These are phyloP conservation scores for Hortaea werneckii DNA, from an alignment of 2,329 filamentous ascomycete species.

Conservation along the genomic window DNA sequence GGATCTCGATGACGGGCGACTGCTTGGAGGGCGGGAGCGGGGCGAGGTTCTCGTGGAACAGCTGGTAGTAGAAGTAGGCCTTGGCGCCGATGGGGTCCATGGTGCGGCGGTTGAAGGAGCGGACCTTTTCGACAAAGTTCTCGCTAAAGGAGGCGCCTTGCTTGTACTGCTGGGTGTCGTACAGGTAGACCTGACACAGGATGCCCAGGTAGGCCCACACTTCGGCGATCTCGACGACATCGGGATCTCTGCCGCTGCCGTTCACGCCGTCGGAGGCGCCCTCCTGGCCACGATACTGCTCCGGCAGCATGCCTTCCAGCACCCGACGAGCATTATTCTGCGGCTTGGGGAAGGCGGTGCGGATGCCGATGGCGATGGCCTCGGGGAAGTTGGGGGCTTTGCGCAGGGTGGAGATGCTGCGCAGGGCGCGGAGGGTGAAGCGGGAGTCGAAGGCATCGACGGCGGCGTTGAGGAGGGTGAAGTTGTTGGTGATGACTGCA, in stretches of 20 bases:
- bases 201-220: slow-evolving; percentile 29
- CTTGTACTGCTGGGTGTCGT: slow-evolving; percentile 72
- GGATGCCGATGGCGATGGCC: slow-evolving; percentile 23
- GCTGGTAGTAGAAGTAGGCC: slow-evolving; percentile 94
- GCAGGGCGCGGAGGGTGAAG: slow-evolving; percentile 86
- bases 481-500: slow-evolving; percentile 89
- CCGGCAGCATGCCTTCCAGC: slow-evolving; percentile 23
- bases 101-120: slow-evolving; percentile 82
- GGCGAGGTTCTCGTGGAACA: slow-evolving; percentile 86
- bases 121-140: slow-evolving; percentile 72
- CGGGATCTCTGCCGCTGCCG: slow-evolving; percentile 12
- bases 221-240: slow-evolving; percentile 23
- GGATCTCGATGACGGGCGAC: slow-evolving; percentile 76
- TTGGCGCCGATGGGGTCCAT: slow-evolving; percentile 88
- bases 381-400: slow-evolving; percentile 50
- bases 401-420: slow-evolving; percentile 90
- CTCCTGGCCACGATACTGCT: slow-evolving; percentile 8
- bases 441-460: slow-evolving; percentile 88
- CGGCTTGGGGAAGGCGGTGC: slow-evolving; percentile 24
- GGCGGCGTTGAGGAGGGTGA: slow-evolving; percentile 80
- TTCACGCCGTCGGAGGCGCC: slow-evolving; percentile 1
- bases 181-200: slow-evolving; percentile 57
- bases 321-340: slow-evolving; percentile 21
- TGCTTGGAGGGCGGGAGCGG: slow-evolving; percentile 81
- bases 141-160: slow-evolving; percentile 76